These are phyloP conservation scores for Sicyos baderoa DNA, from an alignment of 306 rosid species.

Conservation along the genomic window DNA sequence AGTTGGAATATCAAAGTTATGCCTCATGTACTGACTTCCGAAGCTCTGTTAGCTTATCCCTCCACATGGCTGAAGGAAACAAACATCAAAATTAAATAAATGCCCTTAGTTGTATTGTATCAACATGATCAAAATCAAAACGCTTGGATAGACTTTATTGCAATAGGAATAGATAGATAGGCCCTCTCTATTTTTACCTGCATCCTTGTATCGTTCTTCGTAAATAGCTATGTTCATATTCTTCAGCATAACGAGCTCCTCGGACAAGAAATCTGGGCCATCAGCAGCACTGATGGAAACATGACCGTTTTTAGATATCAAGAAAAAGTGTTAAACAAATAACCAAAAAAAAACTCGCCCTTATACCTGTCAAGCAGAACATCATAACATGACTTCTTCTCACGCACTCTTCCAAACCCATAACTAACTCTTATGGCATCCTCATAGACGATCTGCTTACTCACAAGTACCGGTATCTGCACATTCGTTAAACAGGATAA, in stretches of 20 bases:
- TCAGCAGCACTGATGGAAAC: slow-evolving; percentile 58
- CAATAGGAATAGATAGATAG: neutral
- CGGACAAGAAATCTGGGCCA: slow-evolving; percentile 61
- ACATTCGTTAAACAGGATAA: slow-evolving; percentile 7
- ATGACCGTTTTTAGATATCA: slow-evolving; percentile 14
- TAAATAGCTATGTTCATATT: slow-evolving; percentile 59
- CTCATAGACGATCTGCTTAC: slow-evolving; percentile 61
- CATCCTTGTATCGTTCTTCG: slow-evolving; percentile 79
- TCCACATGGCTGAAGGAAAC: slow-evolving; percentile 73
- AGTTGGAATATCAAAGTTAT: slow-evolving; percentile 17
- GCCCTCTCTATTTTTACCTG: slow-evolving; percentile 41
- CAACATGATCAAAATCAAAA: neutral
- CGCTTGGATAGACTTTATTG: neutral
- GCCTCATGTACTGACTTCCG: slow-evolving; percentile 52
- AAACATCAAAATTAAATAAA: slow-evolving; percentile 18
- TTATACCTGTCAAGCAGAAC: slow-evolving; percentile 86
- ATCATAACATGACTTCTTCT: slow-evolving; percentile 53
- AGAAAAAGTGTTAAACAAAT: slow-evolving; percentile 6
- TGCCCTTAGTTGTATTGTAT: neutral
- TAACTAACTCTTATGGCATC: slow-evolving; percentile 73
- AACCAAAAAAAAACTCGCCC: slow-evolving; percentile 14
- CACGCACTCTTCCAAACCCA: slow-evolving; percentile 59
- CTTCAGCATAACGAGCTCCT: slow-evolving; percentile 71
- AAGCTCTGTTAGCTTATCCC: slow-evolving; percentile 60
- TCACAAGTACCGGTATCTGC: slow-evolving; percentile 96